Conservation (phyloP, 495 filamentous ascomycete genomes). For the Staphylotrichum longicolle region DNA sequence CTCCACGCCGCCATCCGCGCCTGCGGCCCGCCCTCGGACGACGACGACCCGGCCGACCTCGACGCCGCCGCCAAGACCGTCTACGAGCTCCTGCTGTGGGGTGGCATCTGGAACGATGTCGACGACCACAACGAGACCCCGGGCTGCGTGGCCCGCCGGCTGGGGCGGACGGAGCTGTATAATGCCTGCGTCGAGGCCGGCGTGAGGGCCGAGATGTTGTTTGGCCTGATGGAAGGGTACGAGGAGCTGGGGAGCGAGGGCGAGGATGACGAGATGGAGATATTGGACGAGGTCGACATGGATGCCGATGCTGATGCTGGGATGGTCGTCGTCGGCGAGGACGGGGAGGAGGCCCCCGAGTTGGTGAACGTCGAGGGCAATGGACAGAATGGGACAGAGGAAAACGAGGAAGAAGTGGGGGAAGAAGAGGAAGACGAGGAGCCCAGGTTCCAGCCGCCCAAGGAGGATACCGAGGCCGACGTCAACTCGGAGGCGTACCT, state of each 20-base stretch:
- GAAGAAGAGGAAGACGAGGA: conserved; percentile 23
- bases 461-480: conserved; percentile 34
- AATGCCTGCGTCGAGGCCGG: conserved; percentile 86
- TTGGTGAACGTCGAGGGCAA: conserved; percentile 29
- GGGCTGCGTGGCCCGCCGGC: conserved; percentile 74
- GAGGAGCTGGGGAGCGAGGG: conserved; percentile 63
- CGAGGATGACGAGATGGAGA: conserved; percentile 58
- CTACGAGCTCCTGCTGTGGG: conserved; percentile 73
- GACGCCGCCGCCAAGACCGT: conserved; percentile 64
- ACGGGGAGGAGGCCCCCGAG: conserved; percentile 42
- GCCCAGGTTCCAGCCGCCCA: conserved; percentile 38
- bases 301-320: conserved; percentile 23
- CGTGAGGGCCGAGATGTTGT: conserved; percentile 82
- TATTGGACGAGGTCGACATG: conserved; percentile 38
- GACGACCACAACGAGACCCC: conserved; percentile 85
- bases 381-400: conserved; percentile 18
- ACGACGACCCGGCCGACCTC: conserved; percentile 44
- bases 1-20: conserved; percentile 88
- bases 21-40: conserved; percentile 55
- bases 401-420: conserved; percentile 16
- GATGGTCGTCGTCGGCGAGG: conserved; percentile 34
- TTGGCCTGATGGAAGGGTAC: conserved; percentile 75
- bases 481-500: conserved; percentile 72
- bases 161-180: conserved; percentile 73
- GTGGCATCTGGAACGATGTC: conserved; percentile 96